These are phyloP conservation scores for Calonectria naviculata DNA, from an alignment of 2,329 filamentous ascomycete genomes.

Conservation along the genomic window DNA sequence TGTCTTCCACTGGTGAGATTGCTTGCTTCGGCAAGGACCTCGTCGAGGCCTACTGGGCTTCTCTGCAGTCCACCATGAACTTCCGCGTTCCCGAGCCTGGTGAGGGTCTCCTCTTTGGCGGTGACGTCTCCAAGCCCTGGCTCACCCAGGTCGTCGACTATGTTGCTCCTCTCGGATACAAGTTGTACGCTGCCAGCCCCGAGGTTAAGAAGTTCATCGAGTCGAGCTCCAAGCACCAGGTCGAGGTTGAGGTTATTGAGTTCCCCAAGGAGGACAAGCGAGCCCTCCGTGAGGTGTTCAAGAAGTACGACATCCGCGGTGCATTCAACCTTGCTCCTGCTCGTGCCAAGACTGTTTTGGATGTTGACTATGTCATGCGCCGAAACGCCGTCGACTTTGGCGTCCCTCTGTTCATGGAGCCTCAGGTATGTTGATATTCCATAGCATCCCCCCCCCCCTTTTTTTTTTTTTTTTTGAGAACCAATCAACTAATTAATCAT, in stretches of 20 bases:
- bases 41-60: conserved; percentile 97
- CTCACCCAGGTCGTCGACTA: conserved; percentile 87
- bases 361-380: conserved; percentile 98
- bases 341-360: conserved; percentile 84
- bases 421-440: conserved; percentile 74
- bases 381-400: conserved; percentile 99
- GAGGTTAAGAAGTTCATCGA: conserved; percentile 89
- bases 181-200: conserved; percentile 86
- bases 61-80: conserved; percentile 98
- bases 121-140: conserved; percentile 77
- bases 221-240: conserved; percentile 71
- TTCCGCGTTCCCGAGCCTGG: conserved; percentile 96
- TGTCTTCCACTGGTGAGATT: conserved; percentile 97
- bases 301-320: conserved; percentile 96
- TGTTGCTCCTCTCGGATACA: conserved; percentile 90
- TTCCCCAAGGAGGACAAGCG: conserved; percentile 98
- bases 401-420: conserved; percentile 98
- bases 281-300: conserved; percentile 91
- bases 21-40: conserved; percentile 98
- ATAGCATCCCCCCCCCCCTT: too few species aligned
- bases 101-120: conserved; percentile 94
- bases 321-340: conserved; percentile 93
- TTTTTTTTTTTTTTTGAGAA: not conserved
- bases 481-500: conserved; percentile 41
- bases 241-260: conserved; percentile 89